phyloP scores from a whole-genome alignment of 768 basidiomycete genomes.

The Lentinula aciculospora region DNA sequence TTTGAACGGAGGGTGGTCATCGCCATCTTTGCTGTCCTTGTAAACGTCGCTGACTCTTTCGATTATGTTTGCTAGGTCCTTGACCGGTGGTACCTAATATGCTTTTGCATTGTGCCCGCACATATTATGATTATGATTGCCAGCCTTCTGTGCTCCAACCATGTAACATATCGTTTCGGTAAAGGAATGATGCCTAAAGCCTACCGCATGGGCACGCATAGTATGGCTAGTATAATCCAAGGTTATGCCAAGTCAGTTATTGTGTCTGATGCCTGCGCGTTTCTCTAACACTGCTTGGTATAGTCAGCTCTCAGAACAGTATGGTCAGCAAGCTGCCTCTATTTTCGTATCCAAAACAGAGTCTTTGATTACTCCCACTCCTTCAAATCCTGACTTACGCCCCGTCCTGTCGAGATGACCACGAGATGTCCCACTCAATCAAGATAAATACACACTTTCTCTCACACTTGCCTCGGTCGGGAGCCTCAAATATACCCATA shows the following conservation, averaged over 20 bases:
- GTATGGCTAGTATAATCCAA: slow-evolving; percentile 82
- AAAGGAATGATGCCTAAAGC: slow-evolving; percentile 88
- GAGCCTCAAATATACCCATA: no score
- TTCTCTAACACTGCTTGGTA: neutral
- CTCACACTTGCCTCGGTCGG: no score
- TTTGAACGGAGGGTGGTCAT: slow-evolving; percentile 42
- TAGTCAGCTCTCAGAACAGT: slow-evolving; percentile 72
- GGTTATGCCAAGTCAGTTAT: slow-evolving; percentile 65
- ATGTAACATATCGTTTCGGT: slow-evolving; percentile 82
- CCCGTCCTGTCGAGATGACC: neutral
- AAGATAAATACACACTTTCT: no score
- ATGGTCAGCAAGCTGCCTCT: slow-evolving; percentile 57
- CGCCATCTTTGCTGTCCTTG: neutral
- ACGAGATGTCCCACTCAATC: neutral
- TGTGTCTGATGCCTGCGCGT: slow-evolving; percentile 1
- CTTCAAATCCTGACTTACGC: slow-evolving; percentile 14
- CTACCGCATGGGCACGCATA: slow-evolving; percentile 66
- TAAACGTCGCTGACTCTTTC: neutral
- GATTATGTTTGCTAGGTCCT: slow-evolving; percentile 16
- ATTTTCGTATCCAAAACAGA: neutral
- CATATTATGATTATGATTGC: slow-evolving; percentile 61
- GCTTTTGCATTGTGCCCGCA: slow-evolving; percentile 63
- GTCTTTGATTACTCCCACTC: neutral
- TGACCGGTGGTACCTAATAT: slow-evolving; percentile 56
- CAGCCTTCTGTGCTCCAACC: slow-evolving; percentile 70